phyloP scores from a whole-genome alignment of 176 grass and related monocot genomes.

The Oryza nivara region DNA sequence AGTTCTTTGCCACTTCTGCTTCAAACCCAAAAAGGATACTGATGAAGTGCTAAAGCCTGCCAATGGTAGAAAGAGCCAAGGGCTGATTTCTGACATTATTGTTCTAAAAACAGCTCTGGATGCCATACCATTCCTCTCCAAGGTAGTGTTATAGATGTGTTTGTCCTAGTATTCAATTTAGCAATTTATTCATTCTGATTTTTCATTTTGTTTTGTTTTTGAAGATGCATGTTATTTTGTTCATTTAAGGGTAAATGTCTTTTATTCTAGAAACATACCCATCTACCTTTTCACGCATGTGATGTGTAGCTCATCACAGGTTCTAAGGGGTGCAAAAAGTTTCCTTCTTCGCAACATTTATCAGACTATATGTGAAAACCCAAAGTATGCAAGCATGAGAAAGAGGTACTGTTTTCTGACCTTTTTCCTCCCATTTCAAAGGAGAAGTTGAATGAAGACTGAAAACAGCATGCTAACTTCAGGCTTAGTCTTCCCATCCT shows the following conservation, averaged over 20 bases:
- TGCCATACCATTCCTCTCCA: constrained; percentile 88
- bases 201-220: constrained; percentile 15
- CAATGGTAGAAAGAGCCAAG: constrained; percentile 84
- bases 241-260: background rate
- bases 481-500: background rate
- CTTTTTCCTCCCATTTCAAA: constrained; percentile 24
- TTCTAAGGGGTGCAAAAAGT: constrained; percentile 90
- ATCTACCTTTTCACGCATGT: constrained; percentile 26
- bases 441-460: constrained; percentile 7
- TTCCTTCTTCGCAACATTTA: constrained; percentile 90
- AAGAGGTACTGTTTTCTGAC: constrained; percentile 60
- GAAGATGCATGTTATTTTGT: background rate
- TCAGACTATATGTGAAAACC: constrained; percentile 86
- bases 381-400: constrained; percentile 82
- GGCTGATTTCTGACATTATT: constrained; percentile 92
- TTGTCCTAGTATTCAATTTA: constrained; percentile 1
- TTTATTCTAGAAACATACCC: constrained; percentile 14
- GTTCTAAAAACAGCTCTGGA: constrained; percentile 96
- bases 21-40: constrained; percentile 79
- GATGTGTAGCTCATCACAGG: constrained; percentile 49
- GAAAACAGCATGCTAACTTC: background rate
- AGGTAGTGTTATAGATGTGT: constrained; percentile 45
- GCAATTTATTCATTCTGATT: constrained; percentile 1
- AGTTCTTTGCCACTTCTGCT: constrained; percentile 95
- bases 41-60: constrained; percentile 65